Evolutionary conservation across 331 rosid species (phyloP), one percentile per base, ranked within the genome.

Genomic region (Phaseolus coccineus): DNA sequence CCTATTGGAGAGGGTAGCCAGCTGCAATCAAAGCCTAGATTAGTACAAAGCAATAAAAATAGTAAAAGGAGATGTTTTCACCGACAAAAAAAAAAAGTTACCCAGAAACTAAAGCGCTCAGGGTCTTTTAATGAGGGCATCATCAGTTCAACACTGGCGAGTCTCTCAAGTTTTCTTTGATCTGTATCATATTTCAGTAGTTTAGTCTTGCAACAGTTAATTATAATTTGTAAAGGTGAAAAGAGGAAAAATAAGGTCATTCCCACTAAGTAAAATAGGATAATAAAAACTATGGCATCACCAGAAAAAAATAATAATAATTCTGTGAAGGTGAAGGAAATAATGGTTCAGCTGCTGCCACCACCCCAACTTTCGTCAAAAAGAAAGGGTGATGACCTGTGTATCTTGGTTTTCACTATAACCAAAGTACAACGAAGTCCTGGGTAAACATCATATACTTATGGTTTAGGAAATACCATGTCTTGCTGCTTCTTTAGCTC

Each of bases 51-150:
- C 57, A 28, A 33, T 14, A 13, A 57, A 78, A 73, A 71, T n/a
- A 72, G 72, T 10, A 44, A 57, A 24, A 4, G 5, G 2, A 15
- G 68, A 12, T 37, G 77, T 19, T 39, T 31, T 22, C 15, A 53
- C 27, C 3, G 10, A 77, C 40, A 55, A 57, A 39, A 31, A 10
- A 53, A 68, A 37, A 39, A 33, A 30, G n/a, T 77, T 84, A 96
- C 99, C 99, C 99, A 96, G 57, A 96, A 96, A 85, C 99, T 96
- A 87, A 96, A 96, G 82, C 86, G 86, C 84, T 96, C 98, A 11
- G 98, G 98, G 84, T 96, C 96, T 81, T 46, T 88, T 2, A 77
- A 73, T 35, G 94, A 71, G 48, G 99, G 99, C 92, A 85, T 93
- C 97, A 90, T 89, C 4, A 77, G 85, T 88, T 96, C 99, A 47